Evolutionary conservation across 2,329 filamentous ascomycete genomes (phyloP).

Genomic region (Chaetomium sp.): DNA sequence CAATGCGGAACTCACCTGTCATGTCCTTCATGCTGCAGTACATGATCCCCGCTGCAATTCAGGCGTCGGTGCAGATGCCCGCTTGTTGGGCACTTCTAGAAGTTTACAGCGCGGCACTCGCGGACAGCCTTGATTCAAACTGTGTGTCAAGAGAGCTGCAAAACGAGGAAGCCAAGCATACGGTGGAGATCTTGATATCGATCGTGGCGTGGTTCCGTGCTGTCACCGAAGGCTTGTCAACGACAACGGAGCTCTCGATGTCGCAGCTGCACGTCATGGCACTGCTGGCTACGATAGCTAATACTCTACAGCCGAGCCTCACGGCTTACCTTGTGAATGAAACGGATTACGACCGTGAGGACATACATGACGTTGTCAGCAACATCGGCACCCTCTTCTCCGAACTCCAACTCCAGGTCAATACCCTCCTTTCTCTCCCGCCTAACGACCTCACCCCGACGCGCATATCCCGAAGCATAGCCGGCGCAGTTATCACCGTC

Average conservation of each 20-base stretch:
- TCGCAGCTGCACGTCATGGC: constrained; percentile 13
- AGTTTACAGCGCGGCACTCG: constrained; percentile 42
- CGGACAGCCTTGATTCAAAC: constrained; percentile 30
- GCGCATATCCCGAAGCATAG: neutral
- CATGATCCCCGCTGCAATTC: constrained; percentile 50
- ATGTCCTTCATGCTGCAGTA: constrained; percentile 42
- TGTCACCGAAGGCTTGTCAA: neutral
- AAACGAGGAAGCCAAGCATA: constrained; percentile 12
- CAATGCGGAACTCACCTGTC: constrained; percentile 41
- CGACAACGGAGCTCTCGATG: neutral
- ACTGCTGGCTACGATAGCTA: constrained; percentile 10
- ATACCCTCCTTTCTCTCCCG: neutral
- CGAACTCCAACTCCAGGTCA: neutral
- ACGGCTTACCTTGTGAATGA: constrained; percentile 6
- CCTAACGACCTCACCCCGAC: neutral
- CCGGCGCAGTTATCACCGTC: neutral
- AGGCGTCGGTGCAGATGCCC: constrained; percentile 29
- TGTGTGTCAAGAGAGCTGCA: constrained; percentile 31
- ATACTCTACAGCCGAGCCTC: constrained; percentile 14
- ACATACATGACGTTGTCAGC: neutral
- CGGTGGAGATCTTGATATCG: neutral
- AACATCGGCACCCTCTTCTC: constrained; percentile 1
- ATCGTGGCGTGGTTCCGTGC: constrained; percentile 11
- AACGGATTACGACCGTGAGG: neutral
- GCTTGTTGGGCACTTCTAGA: constrained; percentile 44